Conservation (phyloP, 148 eudicot species). For the Linanthus parryae region DNA sequence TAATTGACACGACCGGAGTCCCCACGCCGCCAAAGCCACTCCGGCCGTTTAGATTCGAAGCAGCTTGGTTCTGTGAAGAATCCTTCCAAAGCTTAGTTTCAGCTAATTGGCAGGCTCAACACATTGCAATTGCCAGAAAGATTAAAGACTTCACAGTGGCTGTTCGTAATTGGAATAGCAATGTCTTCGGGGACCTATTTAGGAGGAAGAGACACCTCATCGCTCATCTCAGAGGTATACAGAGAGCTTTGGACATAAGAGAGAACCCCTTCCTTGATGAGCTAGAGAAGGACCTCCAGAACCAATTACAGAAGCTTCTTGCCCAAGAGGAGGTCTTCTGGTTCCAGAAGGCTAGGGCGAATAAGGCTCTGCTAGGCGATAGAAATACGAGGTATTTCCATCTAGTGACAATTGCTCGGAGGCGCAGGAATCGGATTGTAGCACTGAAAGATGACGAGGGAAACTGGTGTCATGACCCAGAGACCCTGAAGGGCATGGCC, state of each 20-base stretch:
- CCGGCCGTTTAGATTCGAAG: background rate
- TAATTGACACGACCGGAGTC: background rate
- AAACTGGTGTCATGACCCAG: background rate
- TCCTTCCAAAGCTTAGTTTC: background rate
- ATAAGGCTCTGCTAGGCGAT: background rate
- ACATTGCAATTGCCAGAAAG: background rate
- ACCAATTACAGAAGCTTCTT: background rate
- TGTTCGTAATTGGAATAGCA: too few species aligned
- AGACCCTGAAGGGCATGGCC: background rate
- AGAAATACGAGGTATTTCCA: conserved; percentile 8
- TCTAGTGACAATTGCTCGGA: background rate
- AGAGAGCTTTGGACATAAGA: background rate
- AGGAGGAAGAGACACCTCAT: too few species aligned
- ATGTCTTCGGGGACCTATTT: too few species aligned
- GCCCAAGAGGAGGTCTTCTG: conserved; percentile 3
- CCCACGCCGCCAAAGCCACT: background rate
- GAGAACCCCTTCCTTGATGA: background rate
- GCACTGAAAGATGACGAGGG: background rate
- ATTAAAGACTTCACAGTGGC: background rate
- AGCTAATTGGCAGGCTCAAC: background rate
- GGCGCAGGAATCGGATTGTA: background rate
- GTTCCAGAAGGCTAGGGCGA: background rate
- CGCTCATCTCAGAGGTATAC: background rate
- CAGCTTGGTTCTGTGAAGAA: background rate
- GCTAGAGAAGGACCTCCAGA: background rate